These are phyloP conservation scores for Pleurotus tuber-regium DNA, from an alignment of 768 basidiomycete species.

Conservation along the genomic window DNA sequence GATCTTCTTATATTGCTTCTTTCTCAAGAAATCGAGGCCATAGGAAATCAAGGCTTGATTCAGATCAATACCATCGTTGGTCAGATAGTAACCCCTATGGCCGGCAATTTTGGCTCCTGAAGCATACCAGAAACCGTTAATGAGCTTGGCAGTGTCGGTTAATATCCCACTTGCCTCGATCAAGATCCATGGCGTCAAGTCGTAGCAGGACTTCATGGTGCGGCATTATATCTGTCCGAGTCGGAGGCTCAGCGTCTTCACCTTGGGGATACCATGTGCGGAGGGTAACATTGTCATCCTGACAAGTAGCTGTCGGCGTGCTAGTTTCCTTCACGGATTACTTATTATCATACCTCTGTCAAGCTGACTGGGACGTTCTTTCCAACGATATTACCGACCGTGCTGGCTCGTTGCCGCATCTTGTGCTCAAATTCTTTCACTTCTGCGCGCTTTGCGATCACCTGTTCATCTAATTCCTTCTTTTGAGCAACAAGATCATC, in stretches of 20 bases:
- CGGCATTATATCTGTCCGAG: constrained; percentile 79
- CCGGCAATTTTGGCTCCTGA: constrained; percentile 89
- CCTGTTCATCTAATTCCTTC: constrained; percentile 79
- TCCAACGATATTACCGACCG: constrained; percentile 92
- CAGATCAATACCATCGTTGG: constrained; percentile 92
- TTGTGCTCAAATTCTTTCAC: constrained; percentile 70
- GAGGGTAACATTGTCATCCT: constrained; percentile 90
- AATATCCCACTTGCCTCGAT: constrained; percentile 63
- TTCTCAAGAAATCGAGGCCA: constrained; percentile 89
- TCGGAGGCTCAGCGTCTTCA: constrained; percentile 66
- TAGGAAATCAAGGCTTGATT: constrained; percentile 96
- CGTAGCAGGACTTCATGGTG: constrained; percentile 96
- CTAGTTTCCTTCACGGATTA: neutral
- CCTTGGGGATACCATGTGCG: constrained; percentile 87
- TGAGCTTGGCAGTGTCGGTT: neutral
- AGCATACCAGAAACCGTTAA: neutral
- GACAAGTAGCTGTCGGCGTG: neutral
- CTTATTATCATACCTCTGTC: constrained; percentile 67
- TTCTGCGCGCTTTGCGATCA: constrained; percentile 73
- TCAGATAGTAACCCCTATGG: constrained; percentile 96
- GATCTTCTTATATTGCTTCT: constrained; percentile 84
- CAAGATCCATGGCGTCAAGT: constrained; percentile 94
- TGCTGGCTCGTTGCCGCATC: constrained; percentile 79
- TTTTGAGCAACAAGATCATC: constrained; percentile 85
- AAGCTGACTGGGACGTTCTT: constrained; percentile 79